Percentiles rank a stretch among this genome's conserved stretches.
Conservation (phyloP, 1,139 yeast species). For the Zygotorulaspora mrakii region DNA sequence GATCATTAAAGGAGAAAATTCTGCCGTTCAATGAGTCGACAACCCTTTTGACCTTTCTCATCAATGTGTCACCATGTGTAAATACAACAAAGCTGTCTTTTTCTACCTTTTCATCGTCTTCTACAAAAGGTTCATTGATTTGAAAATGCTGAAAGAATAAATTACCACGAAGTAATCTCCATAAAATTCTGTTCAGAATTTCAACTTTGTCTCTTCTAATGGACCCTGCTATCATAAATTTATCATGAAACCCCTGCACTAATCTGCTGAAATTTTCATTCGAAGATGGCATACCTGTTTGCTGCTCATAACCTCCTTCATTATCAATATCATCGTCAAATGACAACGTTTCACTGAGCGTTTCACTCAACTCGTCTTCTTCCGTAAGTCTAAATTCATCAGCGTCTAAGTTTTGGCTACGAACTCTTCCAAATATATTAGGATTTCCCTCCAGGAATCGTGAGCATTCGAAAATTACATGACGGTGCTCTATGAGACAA, state of each 20-base stretch:
- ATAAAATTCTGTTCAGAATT: slow-evolving; percentile 60
- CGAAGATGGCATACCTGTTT: slow-evolving; percentile 11
- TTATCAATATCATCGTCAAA: slow-evolving; percentile 24
- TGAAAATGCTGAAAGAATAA: slow-evolving; percentile 62
- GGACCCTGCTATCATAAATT: slow-evolving; percentile 54
- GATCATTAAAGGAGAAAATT: slow-evolving; percentile 46
- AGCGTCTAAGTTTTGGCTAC: slow-evolving; percentile 19
- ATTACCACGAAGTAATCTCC: slow-evolving; percentile 74
- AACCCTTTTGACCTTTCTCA: slow-evolving; percentile 55
- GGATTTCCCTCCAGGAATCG: slow-evolving; percentile 40
- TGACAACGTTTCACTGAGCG: slow-evolving; percentile 28
- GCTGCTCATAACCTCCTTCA: slow-evolving; percentile 14
- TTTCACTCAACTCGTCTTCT: slow-evolving; percentile 26
- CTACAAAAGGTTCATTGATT: slow-evolving; percentile 45
- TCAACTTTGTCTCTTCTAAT: slow-evolving; percentile 58
- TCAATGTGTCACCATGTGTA: slow-evolving; percentile 64
- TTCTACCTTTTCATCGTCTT: slow-evolving; percentile 42
- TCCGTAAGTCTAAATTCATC: slow-evolving; percentile 26
- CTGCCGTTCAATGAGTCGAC: slow-evolving; percentile 65
- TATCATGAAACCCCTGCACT: slow-evolving; percentile 37
- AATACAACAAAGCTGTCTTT: slow-evolving; percentile 64
- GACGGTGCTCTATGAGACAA: slow-evolving; percentile 46
- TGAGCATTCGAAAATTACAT: slow-evolving; percentile 46
- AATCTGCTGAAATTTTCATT: slow-evolving; percentile 23
- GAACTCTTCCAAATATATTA: slow-evolving; percentile 29